Evolutionary conservation across 805 yeast species (phyloP).

Genomic region (Groenewaldozyma salmanticensis): DNA sequence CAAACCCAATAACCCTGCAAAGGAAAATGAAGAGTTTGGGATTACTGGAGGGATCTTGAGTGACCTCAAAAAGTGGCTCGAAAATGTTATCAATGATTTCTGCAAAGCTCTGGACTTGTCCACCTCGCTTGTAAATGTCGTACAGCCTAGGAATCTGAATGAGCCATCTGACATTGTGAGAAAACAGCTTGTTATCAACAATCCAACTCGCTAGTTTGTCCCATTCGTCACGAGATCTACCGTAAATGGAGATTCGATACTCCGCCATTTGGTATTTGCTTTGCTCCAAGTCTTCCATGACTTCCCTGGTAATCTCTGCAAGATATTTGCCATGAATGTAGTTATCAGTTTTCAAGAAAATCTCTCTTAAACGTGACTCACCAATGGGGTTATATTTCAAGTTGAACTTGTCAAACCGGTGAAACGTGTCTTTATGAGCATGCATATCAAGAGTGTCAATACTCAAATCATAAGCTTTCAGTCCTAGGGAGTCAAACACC

Average conservation of each 20-base stretch:
- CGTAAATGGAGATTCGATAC: constrained; percentile 89
- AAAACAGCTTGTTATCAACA: constrained; percentile 78
- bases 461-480: constrained; percentile 89
- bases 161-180: constrained; percentile 95
- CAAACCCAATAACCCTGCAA: constrained; percentile 94
- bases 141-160: constrained; percentile 91
- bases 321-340: constrained; percentile 78
- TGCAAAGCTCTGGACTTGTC: constrained; percentile 59
- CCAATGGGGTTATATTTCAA: constrained; percentile 97
- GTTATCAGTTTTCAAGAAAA: constrained; percentile 91
- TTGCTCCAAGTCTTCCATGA: constrained; percentile 85
- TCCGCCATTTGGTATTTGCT: constrained; percentile 97
- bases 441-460: constrained; percentile 99
- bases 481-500: constrained; percentile 82
- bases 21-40: constrained; percentile 87
- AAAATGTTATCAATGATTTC: constrained; percentile 74
- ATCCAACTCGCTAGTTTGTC: constrained; percentile 93
- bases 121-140: constrained; percentile 74
- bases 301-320: constrained; percentile 91
- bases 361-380: constrained; percentile 93
- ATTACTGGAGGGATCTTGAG: constrained; percentile 71
- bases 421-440: constrained; percentile 97
- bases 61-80: constrained; percentile 82
- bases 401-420: constrained; percentile 94
- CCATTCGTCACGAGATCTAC: constrained; percentile 88